phyloP scores from a whole-genome alignment of 2,329 filamentous ascomycete genomes.

The Gyromitra esculenta region DNA sequence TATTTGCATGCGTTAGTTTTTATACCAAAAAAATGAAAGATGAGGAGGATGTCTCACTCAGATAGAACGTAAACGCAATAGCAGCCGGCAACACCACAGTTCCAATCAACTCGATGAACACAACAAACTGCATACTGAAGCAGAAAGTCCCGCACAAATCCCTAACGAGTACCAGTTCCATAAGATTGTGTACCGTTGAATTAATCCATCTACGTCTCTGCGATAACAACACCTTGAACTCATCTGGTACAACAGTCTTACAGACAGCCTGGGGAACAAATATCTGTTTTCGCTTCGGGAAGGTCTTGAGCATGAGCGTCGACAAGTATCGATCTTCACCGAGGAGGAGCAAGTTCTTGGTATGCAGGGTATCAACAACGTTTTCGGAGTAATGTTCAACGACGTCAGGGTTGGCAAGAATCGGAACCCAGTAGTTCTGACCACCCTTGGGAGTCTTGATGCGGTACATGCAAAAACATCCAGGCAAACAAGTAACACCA shows the following conservation, averaged over 20 bases:
- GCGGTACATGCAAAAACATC: conserved; percentile 99
- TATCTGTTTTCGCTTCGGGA: conserved; percentile 98
- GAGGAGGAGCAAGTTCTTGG: conserved; percentile 91
- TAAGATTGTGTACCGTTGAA: conserved; percentile 97
- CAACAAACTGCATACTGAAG: conserved; percentile 99
- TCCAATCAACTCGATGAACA: conserved; percentile 93
- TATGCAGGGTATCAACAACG: conserved; percentile 96
- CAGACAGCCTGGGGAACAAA: conserved; percentile 98
- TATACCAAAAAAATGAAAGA: conserved; percentile 34
- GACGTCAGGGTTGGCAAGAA: conserved; percentile 96
- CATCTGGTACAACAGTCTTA: conserved; percentile 95
- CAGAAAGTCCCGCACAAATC: conserved; percentile 99
- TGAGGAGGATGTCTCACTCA: conserved; percentile 72
- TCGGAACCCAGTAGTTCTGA: conserved; percentile 99
- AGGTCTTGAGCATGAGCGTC: conserved; percentile 97
- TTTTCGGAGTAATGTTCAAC: conserved; percentile 99
- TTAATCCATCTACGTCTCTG: conserved; percentile 99
- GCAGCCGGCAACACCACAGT: conserved; percentile 95
- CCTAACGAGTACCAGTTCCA: conserved; percentile 94
- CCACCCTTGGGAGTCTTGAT: conserved; percentile 99
- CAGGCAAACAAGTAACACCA: conserved; percentile 97
- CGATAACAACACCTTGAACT: conserved; percentile 90
- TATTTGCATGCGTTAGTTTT: conserved; percentile 12
- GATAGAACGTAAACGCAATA: conserved; percentile 96
- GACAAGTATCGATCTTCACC: conserved; percentile 96